Conservation (phyloP, 2,329 filamentous ascomycete genomes). For the Phialocephala sp. region DNA sequence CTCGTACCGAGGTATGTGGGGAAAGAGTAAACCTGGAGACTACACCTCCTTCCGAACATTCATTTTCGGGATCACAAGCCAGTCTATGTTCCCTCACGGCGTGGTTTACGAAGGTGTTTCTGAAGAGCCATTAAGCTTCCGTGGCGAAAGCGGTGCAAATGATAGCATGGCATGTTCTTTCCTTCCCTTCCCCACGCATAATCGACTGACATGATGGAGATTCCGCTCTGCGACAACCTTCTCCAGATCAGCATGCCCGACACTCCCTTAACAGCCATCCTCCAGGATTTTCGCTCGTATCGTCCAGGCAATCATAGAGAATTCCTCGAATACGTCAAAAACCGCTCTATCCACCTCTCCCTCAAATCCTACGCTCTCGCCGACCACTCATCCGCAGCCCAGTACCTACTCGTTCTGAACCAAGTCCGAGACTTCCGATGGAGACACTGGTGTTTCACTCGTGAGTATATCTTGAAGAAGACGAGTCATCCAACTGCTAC, state of each 20-base stretch:
- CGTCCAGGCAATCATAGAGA: constrained; percentile 86
- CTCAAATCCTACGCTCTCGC: constrained; percentile 64
- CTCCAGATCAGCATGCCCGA: constrained; percentile 85
- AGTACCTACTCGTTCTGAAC: constrained; percentile 71
- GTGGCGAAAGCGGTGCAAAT: constrained; percentile 92
- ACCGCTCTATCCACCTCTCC: constrained; percentile 53
- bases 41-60: constrained; percentile 94
- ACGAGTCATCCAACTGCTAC: constrained; percentile 79
- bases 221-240: constrained; percentile 87
- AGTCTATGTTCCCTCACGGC: constrained; percentile 92
- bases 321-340: constrained; percentile 76
- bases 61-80: constrained; percentile 93
- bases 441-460: constrained; percentile 85
- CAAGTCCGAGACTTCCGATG: constrained; percentile 83
- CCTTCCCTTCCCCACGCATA: no score
- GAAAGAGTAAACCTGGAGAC: constrained; percentile 78
- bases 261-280: constrained; percentile 86
- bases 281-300: constrained; percentile 88
- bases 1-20: constrained; percentile 75
- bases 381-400: constrained; percentile 59
- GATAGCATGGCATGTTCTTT: constrained; percentile 74
- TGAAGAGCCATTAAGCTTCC: constrained; percentile 78
- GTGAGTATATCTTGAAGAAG: constrained; percentile 83
- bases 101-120: constrained; percentile 88
- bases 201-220: constrained; percentile 46